Percentiles rank a stretch among this genome's conserved stretches.
These are phyloP conservation scores for Erysimum cheiranthoides DNA, from an alignment of 345 rosid genomes.

Conservation along the genomic window DNA sequence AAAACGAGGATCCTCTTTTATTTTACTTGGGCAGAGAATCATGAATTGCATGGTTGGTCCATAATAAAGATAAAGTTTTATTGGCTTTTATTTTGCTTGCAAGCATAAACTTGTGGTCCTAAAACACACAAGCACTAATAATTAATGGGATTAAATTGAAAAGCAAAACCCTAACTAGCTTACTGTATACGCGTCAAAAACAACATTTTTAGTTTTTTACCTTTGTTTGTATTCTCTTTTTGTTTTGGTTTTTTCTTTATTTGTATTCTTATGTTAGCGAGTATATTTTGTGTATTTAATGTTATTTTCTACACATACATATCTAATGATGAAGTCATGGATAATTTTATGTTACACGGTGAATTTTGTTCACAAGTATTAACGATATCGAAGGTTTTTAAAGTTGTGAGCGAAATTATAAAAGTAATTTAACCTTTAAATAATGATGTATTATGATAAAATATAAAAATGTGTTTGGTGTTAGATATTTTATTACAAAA, in stretches of 20 bases:
- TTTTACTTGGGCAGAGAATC: slow-evolving; percentile 32
- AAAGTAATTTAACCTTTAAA: too few relatives aligned
- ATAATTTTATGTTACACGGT: too few relatives aligned
- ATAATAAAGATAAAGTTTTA: slow-evolving; percentile 35
- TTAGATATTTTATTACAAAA: too few relatives aligned
- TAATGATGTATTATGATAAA: too few relatives aligned
- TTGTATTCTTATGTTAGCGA: neutral
- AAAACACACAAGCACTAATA: neutral
- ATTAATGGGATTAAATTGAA: neutral
- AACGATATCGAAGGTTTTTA: too few relatives aligned
- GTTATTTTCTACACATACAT: too few relatives aligned
- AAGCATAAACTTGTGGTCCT: slow-evolving; percentile 34
- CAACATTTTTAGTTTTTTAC: neutral
- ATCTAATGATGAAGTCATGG: too few relatives aligned
- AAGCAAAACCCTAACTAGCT: slow-evolving; percentile 2
- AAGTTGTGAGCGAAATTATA: too few relatives aligned
- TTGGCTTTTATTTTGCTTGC: slow-evolving; percentile 8
- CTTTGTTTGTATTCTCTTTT: neutral
- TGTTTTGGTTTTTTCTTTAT: neutral
- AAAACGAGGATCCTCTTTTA: slow-evolving; percentile 30
- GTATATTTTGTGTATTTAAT: too few relatives aligned
- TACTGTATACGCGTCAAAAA: neutral
- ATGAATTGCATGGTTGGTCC: slow-evolving; percentile 47
- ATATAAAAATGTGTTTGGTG: too few relatives aligned
- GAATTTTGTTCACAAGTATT: too few relatives aligned